Percentiles rank a stretch among this genome's conserved stretches.
phyloP scores from a whole-genome alignment of 768 basidiomycete genomes.

The Leccinum sublutescens region DNA sequence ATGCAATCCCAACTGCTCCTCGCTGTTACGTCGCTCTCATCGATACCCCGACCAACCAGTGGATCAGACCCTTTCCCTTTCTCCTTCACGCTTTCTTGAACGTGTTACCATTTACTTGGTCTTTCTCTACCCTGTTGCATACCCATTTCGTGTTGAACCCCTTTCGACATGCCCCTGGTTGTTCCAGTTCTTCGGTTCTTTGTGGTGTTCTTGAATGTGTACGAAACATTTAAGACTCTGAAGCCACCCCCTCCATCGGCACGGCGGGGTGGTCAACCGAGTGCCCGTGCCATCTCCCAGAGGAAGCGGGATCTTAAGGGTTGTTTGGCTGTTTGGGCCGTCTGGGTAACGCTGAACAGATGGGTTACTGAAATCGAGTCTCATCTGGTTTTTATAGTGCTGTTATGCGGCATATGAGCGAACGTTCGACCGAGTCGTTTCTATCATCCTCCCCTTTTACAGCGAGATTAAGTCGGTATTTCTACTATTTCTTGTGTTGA shows the following conservation, averaged over 20 bases:
- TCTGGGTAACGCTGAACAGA: slow-evolving; percentile 60
- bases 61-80: slow-evolving; percentile 7
- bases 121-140: slow-evolving; percentile 6
- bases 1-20: slow-evolving; percentile 1
- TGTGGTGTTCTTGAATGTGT: slow-evolving; percentile 77
- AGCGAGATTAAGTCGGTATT: slow-evolving; percentile 74
- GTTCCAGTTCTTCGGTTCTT: slow-evolving; percentile 62
- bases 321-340: slow-evolving; percentile 78
- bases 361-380: slow-evolving; percentile 7
- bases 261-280: slow-evolving; percentile 55
- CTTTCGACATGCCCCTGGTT: slow-evolving; percentile 59
- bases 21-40: slow-evolving; percentile 10
- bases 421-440: slow-evolving; percentile 59
- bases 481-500: slow-evolving; percentile 71
- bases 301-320: slow-evolving; percentile 87
- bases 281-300: slow-evolving; percentile 63
- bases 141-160: slow-evolving; percentile 8
- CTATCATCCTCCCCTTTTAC: slow-evolving; percentile 80
- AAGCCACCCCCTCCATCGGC: slow-evolving; percentile 58
- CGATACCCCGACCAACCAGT: slow-evolving; percentile 14
- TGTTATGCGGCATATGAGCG: slow-evolving; percentile 70
- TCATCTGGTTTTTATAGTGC: slow-evolving; percentile 42
- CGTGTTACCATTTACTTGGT: neutral
- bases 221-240: slow-evolving; percentile 82
- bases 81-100: slow-evolving; percentile 1